These are phyloP conservation scores for Ascosphaera aggregata DNA, from an alignment of 2,329 filamentous ascomycete genomes.

Conservation along the genomic window DNA sequence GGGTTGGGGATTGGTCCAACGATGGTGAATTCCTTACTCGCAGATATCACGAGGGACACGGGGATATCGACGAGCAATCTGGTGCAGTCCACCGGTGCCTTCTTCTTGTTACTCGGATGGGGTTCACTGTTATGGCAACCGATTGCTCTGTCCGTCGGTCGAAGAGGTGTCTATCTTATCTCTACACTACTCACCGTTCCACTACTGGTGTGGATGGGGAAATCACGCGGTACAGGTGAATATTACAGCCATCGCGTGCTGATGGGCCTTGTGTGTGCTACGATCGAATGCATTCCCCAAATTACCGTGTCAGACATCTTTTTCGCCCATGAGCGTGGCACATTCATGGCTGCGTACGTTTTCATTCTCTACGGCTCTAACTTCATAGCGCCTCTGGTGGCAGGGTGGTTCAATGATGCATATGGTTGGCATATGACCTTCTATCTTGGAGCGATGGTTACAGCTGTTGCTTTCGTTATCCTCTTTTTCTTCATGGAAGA, in stretches of 20 bases:
- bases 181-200: slow-evolving; percentile 18
- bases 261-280: slow-evolving; percentile 24
- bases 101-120: slow-evolving; percentile 29
- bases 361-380: slow-evolving; percentile 22
- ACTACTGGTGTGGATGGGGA: slow-evolving; percentile 21
- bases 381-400: slow-evolving; percentile 25
- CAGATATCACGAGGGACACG: slow-evolving; percentile 23
- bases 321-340: slow-evolving; percentile 23
- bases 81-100: slow-evolving; percentile 27
- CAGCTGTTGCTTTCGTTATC: slow-evolving; percentile 24
- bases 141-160: slow-evolving; percentile 28
- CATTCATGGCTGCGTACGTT: slow-evolving; percentile 21
- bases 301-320: slow-evolving; percentile 23
- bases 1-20: slow-evolving; percentile 4
- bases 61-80: slow-evolving; percentile 22
- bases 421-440: slow-evolving; percentile 28
- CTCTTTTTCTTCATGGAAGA: slow-evolving; percentile 38
- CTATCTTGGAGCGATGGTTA: slow-evolving; percentile 32
- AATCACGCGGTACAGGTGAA: slow-evolving; percentile 21
- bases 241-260: slow-evolving; percentile 25
- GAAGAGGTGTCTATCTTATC: slow-evolving; percentile 24
- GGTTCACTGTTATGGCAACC: slow-evolving; percentile 29
- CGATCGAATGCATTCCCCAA: slow-evolving; percentile 26
- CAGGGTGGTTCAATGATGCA: slow-evolving; percentile 26
- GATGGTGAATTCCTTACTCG: slow-evolving; percentile 6